Base-by-base conservation (phyloP, 129 eudicot species). In the Saussurea involucrata region DNA sequence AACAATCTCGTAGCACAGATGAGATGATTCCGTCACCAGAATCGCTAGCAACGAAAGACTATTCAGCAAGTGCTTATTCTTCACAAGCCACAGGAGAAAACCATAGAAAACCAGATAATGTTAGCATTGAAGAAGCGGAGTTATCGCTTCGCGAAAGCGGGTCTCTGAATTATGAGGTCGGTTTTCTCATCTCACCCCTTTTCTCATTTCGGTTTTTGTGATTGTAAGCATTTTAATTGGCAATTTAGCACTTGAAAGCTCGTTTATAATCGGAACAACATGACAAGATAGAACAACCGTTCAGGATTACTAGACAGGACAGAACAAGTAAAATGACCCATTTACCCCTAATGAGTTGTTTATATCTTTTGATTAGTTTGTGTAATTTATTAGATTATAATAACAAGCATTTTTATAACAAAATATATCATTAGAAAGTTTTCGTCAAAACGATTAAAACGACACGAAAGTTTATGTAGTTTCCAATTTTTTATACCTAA, bases 111-210 rank as follows among this genome's bases (percentile, higher is more conserved):
- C 87, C 79, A 13, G 98, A 94, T 69, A 83, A 89, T 15, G 90
- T 90, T 67, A 89, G 91, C 69, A 89, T 95, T 33, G 97, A 92
- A 84, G 96, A 95, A 89, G 99, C 99, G 18, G 99, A 95, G 67
- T 81, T 86, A 40, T 91, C 99, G 8, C 82, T 95, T 79, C 96
- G 97, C 46, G 99, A 91, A 78, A 95, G 88, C 68, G 96, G 97
- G 82, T 79, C 84, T 69, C 78, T 95, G 32, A 95, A 92, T 68
- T 89, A 89, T 31, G 99, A 95, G 99, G 99, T 95, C 42, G 24
- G 32, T 63, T 77, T 66, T 78, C 42, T 46, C 5, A 68, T 9
- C 31, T 32, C 69, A n/a, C 44, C 55, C 22, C 63, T 67, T 55
- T 42, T 34, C 24, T 13, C 8, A 58, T 57, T 61, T 46, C 22